Evolutionary conservation across 495 filamentous ascomycete genomes (phyloP).

Genomic region (Bryoglossum gracile): DNA sequence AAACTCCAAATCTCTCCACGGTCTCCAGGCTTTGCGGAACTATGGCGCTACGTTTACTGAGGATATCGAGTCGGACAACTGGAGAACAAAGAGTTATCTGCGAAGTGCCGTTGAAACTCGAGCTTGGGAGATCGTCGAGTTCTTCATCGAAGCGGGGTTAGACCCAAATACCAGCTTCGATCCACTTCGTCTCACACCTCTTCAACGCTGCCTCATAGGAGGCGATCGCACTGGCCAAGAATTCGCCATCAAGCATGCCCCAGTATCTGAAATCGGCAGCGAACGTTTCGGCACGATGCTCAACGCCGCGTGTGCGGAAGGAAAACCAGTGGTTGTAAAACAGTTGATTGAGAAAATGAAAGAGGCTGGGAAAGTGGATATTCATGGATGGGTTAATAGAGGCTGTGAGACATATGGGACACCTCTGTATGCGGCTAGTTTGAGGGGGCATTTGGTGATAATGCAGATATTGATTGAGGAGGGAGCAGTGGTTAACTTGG

Average conservation of each 20-base stretch:
- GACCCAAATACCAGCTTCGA: background rate
- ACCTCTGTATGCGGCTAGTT: background rate
- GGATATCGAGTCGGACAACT: background rate
- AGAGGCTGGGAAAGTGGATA: background rate
- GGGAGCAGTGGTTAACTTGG: background rate
- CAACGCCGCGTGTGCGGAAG: background rate
- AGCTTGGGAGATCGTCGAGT: background rate
- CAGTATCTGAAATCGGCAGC: background rate
- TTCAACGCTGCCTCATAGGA: too few relatives aligned
- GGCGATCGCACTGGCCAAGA: background rate
- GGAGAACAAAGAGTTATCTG: background rate
- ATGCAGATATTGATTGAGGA: conserved; percentile 1
- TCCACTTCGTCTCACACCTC: background rate
- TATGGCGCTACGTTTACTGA: background rate
- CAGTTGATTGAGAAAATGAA: background rate
- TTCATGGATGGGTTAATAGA: background rate
- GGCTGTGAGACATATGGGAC: background rate
- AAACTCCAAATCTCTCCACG: background rate
- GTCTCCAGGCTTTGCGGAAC: background rate
- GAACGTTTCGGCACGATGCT: background rate
- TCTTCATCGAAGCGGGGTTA: background rate
- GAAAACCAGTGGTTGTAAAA: background rate
- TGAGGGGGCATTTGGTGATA: background rate
- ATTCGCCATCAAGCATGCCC: background rate
- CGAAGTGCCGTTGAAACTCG: background rate